phyloP scores from a whole-genome alignment of 129 eudicot species.

The Tagetes patula region DNA sequence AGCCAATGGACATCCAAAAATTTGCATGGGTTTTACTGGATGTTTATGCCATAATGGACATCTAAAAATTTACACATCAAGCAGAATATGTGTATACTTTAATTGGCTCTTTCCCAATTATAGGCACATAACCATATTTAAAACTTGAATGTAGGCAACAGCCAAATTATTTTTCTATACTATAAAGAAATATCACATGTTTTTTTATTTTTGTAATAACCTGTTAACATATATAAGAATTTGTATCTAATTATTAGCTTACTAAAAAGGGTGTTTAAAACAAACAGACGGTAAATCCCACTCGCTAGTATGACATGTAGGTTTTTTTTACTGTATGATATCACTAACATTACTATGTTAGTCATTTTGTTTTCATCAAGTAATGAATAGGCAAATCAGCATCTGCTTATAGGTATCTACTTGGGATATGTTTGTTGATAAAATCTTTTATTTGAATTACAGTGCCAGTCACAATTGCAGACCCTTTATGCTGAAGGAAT shows the following conservation, averaged over 20 bases:
- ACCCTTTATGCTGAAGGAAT: slow-evolving; percentile 93
- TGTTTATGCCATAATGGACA: background rate
- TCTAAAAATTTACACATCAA: background rate
- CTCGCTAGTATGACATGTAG: background rate
- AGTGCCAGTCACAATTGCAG: slow-evolving; percentile 95
- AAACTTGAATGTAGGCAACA: background rate
- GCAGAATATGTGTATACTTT: background rate
- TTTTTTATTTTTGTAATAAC: background rate
- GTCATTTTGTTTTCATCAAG: slow-evolving; percentile 6
- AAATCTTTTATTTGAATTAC: slow-evolving; percentile 29
- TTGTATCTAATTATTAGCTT: slow-evolving; percentile 8
- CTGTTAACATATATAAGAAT: background rate
- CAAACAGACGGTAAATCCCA: too few relatives aligned
- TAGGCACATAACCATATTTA: background rate
- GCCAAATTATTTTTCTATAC: background rate
- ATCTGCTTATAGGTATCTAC: background rate
- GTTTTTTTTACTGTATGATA: background rate
- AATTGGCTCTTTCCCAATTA: background rate
- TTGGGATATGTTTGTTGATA: background rate
- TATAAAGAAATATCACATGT: background rate
- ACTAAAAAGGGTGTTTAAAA: background rate
- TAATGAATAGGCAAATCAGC: too few relatives aligned
- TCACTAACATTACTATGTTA: slow-evolving; percentile 8
- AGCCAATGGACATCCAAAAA: background rate
- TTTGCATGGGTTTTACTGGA: background rate